A percentile compares a stretch with the other conserved stretches of the same genome.
Evolutionary conservation across 768 basidiomycete genomes (phyloP).

Genomic region (Lentinula boryana): DNA sequence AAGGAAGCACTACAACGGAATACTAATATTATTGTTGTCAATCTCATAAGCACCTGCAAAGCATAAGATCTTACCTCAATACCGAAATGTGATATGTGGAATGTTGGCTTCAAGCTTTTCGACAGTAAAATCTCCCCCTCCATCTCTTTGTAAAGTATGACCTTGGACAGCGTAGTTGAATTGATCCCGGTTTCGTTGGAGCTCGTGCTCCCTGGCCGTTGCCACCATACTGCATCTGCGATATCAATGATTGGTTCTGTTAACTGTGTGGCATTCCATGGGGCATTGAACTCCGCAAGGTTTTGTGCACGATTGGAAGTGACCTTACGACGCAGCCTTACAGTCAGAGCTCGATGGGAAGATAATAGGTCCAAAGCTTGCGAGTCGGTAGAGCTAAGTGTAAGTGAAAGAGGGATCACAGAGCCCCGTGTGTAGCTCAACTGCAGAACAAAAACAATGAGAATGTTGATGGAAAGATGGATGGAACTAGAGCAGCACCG

Average conservation of each 20-base stretch:
- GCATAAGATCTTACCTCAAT: conserved; percentile 23
- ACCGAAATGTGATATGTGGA: conserved; percentile 30
- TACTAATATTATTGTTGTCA: conserved; percentile 20
- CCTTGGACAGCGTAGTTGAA: conserved; percentile 1
- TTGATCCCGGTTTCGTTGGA: not conserved
- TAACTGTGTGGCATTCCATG: conserved; percentile 7
- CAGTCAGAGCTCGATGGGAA: conserved; percentile 23
- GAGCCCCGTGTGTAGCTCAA: conserved; percentile 36
- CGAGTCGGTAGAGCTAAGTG: conserved; percentile 24
- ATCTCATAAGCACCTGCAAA: not conserved
- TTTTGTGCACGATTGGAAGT: not conserved
- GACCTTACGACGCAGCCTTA: conserved; percentile 22
- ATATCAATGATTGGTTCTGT: conserved; percentile 23
- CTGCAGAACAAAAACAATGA: conserved; percentile 13
- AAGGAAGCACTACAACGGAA: conserved; percentile 30
- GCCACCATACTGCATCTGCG: conserved; percentile 28
- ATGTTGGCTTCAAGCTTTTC: conserved; percentile 28
- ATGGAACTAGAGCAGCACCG: conserved; percentile 17
- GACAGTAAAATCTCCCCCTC: conserved; percentile 33
- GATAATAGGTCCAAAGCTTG: conserved; percentile 31
- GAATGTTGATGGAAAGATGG: not conserved
- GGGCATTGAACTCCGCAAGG: not conserved
- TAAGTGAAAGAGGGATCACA: conserved; percentile 28
- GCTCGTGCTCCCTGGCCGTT: conserved; percentile 12
- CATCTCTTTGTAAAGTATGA: conserved; percentile 13